These are phyloP conservation scores for Termitomyces sp. DNA, from an alignment of 768 basidiomycete species.

Conservation along the genomic window DNA sequence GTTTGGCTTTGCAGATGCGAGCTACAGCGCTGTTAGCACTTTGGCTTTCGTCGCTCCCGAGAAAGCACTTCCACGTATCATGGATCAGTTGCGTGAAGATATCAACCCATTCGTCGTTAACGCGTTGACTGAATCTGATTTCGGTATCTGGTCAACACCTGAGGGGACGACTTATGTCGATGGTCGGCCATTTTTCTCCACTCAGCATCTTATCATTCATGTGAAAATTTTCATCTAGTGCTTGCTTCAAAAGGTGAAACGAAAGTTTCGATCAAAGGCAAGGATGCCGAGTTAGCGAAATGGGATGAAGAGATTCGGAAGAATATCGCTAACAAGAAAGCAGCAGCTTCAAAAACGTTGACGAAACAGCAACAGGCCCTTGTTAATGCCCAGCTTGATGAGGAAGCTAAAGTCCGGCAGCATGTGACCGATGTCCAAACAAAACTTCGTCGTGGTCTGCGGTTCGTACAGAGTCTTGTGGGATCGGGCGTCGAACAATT, in stretches of 20 bases:
- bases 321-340: constrained; percentile 79
- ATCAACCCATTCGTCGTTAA: constrained; percentile 59
- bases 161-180: constrained; percentile 80
- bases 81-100: constrained; percentile 63
- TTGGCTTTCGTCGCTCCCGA: constrained; percentile 78
- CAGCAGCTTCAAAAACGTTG: constrained; percentile 43
- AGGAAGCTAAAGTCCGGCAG: constrained; percentile 68
- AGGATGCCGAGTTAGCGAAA: constrained; percentile 83
- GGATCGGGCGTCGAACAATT: constrained; percentile 47
- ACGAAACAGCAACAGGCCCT: constrained; percentile 85
- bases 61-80: constrained; percentile 60
- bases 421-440: constrained; percentile 53
- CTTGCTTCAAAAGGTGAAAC: constrained; percentile 57
- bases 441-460: constrained; percentile 62
- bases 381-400: constrained; percentile 79
- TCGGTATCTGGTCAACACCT: constrained; percentile 84
- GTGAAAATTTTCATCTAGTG: constrained; percentile 35
- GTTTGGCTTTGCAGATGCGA: constrained; percentile 60
- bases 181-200: constrained; percentile 39
- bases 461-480: constrained; percentile 65
- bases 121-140: constrained; percentile 64
- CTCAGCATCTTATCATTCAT: neutral
- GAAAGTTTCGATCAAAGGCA: constrained; percentile 63
- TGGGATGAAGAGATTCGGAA: constrained; percentile 96
- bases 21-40: constrained; percentile 71